Conservation (phyloP, 1,284 basidiomycete genomes). For the Moesziomyces globuligerus region DNA sequence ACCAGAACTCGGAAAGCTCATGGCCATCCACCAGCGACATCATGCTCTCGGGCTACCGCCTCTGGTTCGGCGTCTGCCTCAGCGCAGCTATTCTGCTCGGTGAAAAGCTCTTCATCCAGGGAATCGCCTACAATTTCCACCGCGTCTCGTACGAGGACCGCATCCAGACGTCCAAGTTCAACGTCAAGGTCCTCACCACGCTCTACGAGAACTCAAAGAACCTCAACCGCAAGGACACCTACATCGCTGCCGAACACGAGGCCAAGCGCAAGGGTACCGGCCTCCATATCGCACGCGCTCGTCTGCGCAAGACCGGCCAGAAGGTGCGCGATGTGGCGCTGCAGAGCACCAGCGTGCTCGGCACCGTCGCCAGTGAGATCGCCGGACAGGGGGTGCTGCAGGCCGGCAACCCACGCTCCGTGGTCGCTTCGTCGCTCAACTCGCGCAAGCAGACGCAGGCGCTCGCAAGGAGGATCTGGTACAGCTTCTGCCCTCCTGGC, state of each 20-base stretch:
- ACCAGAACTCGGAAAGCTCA: conserved; percentile 14
- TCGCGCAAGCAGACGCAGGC: conserved; percentile 79
- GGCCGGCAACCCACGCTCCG: conserved; percentile 72
- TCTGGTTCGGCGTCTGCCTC: conserved; percentile 77
- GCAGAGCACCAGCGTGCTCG: conserved; percentile 65
- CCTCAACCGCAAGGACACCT: conserved; percentile 43
- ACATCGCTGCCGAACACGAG: conserved; percentile 45
- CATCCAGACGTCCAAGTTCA: conserved; percentile 83
- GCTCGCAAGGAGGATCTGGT: conserved; percentile 85
- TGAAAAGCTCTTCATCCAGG: conserved; percentile 88
- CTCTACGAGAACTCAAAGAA: conserved; percentile 79
- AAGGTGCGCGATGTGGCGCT: conserved; percentile 68
- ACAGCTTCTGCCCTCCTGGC: conserved; percentile 77
- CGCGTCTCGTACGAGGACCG: conserved; percentile 87
- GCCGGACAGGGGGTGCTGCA: conserved; percentile 69
- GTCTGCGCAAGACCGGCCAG: conserved; percentile 37
- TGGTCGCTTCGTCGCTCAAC: conserved; percentile 44
- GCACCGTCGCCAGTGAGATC: conserved; percentile 74
- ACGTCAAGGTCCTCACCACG: conserved; percentile 77
- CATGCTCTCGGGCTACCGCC: conserved; percentile 50
- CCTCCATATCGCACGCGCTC: conserved; percentile 23
- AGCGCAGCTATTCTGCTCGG: conserved; percentile 78
- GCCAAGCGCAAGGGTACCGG: conserved; percentile 45
- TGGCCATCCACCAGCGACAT: conserved; percentile 67
- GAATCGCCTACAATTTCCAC: conserved; percentile 77